Evolutionary conservation across 1,284 basidiomycete species (phyloP).

Genomic region (Pseudozyma hubeiensis): DNA sequence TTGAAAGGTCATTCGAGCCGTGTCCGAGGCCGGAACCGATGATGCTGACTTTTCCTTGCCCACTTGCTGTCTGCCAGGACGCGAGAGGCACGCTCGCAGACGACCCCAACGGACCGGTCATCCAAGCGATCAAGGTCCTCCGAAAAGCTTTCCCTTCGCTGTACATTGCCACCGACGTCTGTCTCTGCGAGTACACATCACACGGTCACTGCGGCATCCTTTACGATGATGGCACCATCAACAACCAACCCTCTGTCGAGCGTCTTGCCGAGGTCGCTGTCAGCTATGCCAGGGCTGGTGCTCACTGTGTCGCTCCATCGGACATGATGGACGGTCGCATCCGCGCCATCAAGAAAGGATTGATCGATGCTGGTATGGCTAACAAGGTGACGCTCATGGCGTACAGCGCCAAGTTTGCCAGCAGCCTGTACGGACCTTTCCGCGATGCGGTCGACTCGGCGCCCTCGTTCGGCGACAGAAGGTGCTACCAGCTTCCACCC

Average conservation of each 20-base stretch:
- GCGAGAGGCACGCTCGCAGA: slow-evolving; percentile 86
- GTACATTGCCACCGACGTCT: slow-evolving; percentile 89
- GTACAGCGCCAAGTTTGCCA: slow-evolving; percentile 99
- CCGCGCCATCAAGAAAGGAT: slow-evolving; percentile 83
- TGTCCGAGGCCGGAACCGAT: not conserved
- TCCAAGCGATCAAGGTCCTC: slow-evolving; percentile 85
- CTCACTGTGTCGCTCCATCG: slow-evolving; percentile 96
- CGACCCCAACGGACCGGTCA: slow-evolving; percentile 89
- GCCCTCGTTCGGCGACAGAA: slow-evolving; percentile 91
- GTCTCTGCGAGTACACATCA: slow-evolving; percentile 99
- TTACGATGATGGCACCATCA: slow-evolving; percentile 78
- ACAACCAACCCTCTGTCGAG: slow-evolving; percentile 72
- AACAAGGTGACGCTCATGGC: slow-evolving; percentile 83
- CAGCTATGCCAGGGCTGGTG: slow-evolving; percentile 91
- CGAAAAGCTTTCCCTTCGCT: slow-evolving; percentile 78
- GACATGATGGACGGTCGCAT: slow-evolving; percentile 99
- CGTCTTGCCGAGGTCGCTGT: slow-evolving; percentile 93
- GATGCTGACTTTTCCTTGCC: not conserved
- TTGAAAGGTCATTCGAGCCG: not conserved
- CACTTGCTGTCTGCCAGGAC: slow-evolving; percentile 77
- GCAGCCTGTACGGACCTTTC: slow-evolving; percentile 96
- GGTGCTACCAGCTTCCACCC: slow-evolving; percentile 96
- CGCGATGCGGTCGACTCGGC: slow-evolving; percentile 95
- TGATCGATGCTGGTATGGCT: slow-evolving; percentile 85
- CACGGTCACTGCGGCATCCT: slow-evolving; percentile 96